Evolutionary conservation across 1,284 basidiomycete species (phyloP).

Genomic region (Phellinidium pouzarii): DNA sequence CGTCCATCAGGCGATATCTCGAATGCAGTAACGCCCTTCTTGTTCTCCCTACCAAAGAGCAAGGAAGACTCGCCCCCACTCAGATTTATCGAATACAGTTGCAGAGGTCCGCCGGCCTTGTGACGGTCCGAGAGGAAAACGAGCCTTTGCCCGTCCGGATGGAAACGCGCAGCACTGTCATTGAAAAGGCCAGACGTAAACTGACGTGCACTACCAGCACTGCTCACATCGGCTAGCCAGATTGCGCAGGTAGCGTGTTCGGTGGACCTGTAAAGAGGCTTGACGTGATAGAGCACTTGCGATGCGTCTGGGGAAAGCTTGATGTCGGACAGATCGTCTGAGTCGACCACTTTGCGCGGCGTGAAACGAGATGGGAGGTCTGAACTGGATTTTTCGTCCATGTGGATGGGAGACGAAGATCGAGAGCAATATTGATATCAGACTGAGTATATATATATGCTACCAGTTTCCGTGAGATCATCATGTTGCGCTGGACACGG

Average conservation of each 20-base stretch:
- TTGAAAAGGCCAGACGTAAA: slow-evolving; percentile 20
- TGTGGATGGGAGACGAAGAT: too few species aligned
- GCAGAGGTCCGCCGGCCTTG: slow-evolving; percentile 19
- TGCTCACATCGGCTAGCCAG: slow-evolving; percentile 17
- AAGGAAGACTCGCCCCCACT: slow-evolving; percentile 16
- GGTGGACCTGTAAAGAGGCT: slow-evolving; percentile 14
- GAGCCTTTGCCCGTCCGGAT: slow-evolving; percentile 17
- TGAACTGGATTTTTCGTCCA: too few species aligned
- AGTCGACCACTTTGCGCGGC: slow-evolving; percentile 13
- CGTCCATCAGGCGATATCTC: slow-evolving; percentile 20
- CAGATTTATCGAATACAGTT: slow-evolving; percentile 17
- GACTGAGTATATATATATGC: too few species aligned
- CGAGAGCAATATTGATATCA: too few species aligned
- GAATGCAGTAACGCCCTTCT: slow-evolving; percentile 11
- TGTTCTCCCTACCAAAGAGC: slow-evolving; percentile 14
- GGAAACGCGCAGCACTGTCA: slow-evolving; percentile 14
- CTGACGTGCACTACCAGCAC: slow-evolving; percentile 15
- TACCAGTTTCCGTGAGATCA: too few species aligned
- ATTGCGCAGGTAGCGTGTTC: slow-evolving; percentile 18
- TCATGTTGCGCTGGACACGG: too few species aligned
- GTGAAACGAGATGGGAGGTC: slow-evolving; percentile 4
- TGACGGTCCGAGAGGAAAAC: slow-evolving; percentile 21
- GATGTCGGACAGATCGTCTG: slow-evolving; percentile 5
- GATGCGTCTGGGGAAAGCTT: slow-evolving; percentile 19
- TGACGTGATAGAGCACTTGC: slow-evolving; percentile 17